Percentiles rank a stretch among this genome's conserved stretches.
Conservation (phyloP, 1,284 basidiomycete species). For the Heterobasidion occidentale region DNA sequence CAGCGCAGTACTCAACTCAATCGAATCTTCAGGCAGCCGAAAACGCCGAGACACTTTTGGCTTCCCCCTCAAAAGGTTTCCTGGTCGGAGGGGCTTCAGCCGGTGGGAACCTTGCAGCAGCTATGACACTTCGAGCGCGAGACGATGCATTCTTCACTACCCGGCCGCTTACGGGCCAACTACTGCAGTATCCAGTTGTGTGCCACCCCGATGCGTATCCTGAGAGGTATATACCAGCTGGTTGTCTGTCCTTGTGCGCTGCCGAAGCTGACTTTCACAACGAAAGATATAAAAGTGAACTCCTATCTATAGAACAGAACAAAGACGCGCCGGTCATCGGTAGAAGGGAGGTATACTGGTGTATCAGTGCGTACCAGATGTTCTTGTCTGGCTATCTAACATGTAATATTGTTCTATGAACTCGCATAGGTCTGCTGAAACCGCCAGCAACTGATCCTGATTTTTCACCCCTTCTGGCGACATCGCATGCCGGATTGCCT, state of each 20-base stretch:
- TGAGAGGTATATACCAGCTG: background rate
- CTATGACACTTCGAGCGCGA: slow-evolving; percentile 9
- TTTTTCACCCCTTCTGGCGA: background rate
- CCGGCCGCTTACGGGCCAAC: slow-evolving; percentile 11
- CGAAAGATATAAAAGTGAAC: background rate
- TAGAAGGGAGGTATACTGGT: background rate
- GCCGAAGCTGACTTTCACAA: too few species aligned
- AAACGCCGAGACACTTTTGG: slow-evolving; percentile 7
- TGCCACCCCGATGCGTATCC: slow-evolving; percentile 8
- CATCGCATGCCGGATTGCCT: background rate
- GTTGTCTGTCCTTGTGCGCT: background rate
- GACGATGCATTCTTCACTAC: slow-evolving; percentile 13
- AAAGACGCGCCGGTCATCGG: background rate
- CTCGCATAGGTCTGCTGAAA: background rate
- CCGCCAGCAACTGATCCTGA: background rate
- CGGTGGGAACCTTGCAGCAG: slow-evolving; percentile 14
- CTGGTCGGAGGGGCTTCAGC: slow-evolving; percentile 15
- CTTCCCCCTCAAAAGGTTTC: slow-evolving; percentile 11
- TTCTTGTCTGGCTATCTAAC: background rate
- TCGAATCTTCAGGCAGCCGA: slow-evolving; percentile 6
- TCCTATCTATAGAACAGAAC: background rate
- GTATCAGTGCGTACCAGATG: background rate
- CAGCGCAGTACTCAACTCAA: too few species aligned
- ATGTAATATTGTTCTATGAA: background rate
- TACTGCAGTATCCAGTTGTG: slow-evolving; percentile 9